Conservation (phyloP, 169 alveolate species). For the Cryptosporidium sp. region DNA sequence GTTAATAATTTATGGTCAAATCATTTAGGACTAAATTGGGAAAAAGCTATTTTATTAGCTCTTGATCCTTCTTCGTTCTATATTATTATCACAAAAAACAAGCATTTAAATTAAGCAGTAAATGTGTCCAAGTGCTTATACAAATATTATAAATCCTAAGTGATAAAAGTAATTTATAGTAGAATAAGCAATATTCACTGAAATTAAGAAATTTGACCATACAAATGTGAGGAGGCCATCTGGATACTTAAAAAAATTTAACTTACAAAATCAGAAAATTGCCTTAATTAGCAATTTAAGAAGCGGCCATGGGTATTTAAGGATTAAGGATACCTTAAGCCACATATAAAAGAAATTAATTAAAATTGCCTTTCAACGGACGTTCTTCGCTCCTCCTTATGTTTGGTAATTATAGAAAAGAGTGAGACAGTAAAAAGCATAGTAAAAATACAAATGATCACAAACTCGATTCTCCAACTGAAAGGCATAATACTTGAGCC, state of each 20-base stretch:
- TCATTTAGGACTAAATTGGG: background rate
- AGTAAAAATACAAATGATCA: background rate
- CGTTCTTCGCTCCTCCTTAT: slow-evolving; percentile 40
- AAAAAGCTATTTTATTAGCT: no score
- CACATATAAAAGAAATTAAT: background rate
- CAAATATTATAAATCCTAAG: background rate
- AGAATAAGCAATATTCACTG: background rate
- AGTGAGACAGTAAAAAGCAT: background rate
- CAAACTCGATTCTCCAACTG: slow-evolving; percentile 63
- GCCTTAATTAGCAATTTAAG: background rate
- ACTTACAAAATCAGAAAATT: background rate
- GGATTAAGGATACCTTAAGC: background rate
- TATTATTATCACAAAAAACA: background rate
- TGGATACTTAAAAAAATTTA: background rate
- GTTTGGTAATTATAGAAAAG: slow-evolving; percentile 51
- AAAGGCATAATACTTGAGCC: slow-evolving; percentile 83
- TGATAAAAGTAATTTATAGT: background rate
- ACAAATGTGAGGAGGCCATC: background rate
- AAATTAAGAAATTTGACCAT: background rate
- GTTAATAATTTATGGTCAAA: background rate
- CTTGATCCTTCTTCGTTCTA: background rate
- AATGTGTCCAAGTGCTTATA: background rate
- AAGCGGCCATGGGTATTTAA: background rate
- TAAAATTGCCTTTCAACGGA: slow-evolving; percentile 20
- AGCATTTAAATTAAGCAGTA: background rate